phyloP scores from a whole-genome alignment of 495 filamentous ascomycete species.

The Patellaria atrata region DNA sequence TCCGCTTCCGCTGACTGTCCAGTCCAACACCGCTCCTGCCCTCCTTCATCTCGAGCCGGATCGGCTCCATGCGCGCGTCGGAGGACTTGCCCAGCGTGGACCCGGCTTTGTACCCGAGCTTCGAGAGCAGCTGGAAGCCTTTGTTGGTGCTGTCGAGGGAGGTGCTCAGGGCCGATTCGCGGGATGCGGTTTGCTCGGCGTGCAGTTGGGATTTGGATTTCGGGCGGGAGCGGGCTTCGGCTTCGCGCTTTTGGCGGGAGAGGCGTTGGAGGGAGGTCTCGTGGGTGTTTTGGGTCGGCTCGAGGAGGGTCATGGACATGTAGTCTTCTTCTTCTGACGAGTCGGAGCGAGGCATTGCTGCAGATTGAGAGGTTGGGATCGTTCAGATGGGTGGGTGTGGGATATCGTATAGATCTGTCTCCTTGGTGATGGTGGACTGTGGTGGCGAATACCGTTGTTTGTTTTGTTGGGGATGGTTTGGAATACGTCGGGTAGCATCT shows the following conservation, averaged over 20 bases:
- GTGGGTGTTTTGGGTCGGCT: slow-evolving; percentile 31
- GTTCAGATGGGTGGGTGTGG: too few relatives aligned
- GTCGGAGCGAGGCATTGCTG: slow-evolving; percentile 16
- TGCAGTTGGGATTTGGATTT: slow-evolving; percentile 76
- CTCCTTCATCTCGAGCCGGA: slow-evolving; percentile 58
- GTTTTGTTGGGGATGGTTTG: too few relatives aligned
- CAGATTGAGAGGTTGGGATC: not conserved
- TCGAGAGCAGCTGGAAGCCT: slow-evolving; percentile 92
- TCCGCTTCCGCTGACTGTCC: slow-evolving; percentile 68
- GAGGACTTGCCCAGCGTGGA: slow-evolving; percentile 49
- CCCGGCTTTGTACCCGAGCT: slow-evolving; percentile 72
- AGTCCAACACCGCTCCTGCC: slow-evolving; percentile 75
- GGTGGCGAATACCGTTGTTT: too few relatives aligned
- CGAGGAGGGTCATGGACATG: slow-evolving; percentile 48
- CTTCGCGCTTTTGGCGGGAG: slow-evolving; percentile 41
- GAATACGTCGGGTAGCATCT: too few relatives aligned
- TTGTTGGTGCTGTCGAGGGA: slow-evolving; percentile 56
- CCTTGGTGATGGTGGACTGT: too few relatives aligned
- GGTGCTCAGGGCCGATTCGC: slow-evolving; percentile 58
- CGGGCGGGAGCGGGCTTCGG: slow-evolving; percentile 42
- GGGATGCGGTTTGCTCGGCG: slow-evolving; percentile 48
- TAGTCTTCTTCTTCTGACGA: slow-evolving; percentile 55
- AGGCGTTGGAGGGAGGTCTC: slow-evolving; percentile 46
- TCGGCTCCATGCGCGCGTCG: slow-evolving; percentile 43
- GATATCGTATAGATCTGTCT: too few relatives aligned